Percentiles rank a stretch among this genome's conserved stretches.
Evolutionary conservation across 495 filamentous ascomycete species (phyloP).

Genomic region (Bombardia bombarda): DNA sequence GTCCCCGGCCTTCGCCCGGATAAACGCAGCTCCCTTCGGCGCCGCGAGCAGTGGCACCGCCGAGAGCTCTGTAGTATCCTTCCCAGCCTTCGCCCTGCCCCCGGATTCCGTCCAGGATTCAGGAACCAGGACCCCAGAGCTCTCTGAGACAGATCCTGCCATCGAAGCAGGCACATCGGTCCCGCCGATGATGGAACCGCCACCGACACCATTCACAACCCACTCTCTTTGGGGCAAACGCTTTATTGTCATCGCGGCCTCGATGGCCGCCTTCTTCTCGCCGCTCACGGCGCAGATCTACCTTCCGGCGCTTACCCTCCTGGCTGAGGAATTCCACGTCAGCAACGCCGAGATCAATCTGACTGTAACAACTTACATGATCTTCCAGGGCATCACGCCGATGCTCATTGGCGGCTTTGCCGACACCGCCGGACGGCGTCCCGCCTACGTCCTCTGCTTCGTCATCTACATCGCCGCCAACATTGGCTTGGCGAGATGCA

Average conservation of each 20-base stretch:
- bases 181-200: no score
- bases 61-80: no score
- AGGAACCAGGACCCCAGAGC: no score
- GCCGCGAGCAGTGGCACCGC: no score
- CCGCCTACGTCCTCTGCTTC: slow-evolving; percentile 47
- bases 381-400: slow-evolving; percentile 52
- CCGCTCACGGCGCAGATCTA: slow-evolving; percentile 65
- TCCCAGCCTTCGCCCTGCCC: no score
- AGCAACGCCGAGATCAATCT: slow-evolving; percentile 51
- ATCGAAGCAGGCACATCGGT: no score
- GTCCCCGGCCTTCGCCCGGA: no score
- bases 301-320: slow-evolving; percentile 54
- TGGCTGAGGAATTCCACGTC: slow-evolving; percentile 47
- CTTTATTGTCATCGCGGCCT: slow-evolving; percentile 53
- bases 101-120: no score
- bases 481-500: slow-evolving; percentile 44
- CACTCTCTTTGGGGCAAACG: slow-evolving; percentile 50
- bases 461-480: slow-evolving; percentile 50
- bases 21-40: no score
- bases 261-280: slow-evolving; percentile 58
- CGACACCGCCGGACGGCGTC: slow-evolving; percentile 47
- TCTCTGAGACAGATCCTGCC: no score
- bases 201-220: slow-evolving; percentile 46
- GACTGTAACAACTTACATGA: slow-evolving; percentile 52
- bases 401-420: slow-evolving; percentile 49